Evolutionary conservation across 208 protist genomes (phyloP).

Genomic region (Endotrypanum monterogeii): DNA sequence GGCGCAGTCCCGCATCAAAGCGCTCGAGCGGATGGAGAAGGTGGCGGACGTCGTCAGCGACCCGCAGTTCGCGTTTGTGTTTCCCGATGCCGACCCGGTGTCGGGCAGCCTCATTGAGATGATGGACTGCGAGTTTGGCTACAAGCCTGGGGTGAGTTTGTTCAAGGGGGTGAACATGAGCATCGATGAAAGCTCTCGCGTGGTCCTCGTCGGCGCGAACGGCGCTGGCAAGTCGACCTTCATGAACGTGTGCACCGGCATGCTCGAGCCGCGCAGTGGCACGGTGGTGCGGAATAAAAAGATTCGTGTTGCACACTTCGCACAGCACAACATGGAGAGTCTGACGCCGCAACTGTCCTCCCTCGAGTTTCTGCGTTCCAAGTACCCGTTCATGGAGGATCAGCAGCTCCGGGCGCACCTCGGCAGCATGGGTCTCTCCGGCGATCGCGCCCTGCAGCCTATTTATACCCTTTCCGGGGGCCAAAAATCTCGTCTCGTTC

Average conservation of each 20-base stretch:
- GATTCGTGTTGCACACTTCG: conserved; percentile 89
- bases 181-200: conserved; percentile 84
- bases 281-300: conserved; percentile 87
- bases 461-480: conserved; percentile 95
- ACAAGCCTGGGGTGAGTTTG: conserved; percentile 79
- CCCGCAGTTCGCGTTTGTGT: conserved; percentile 90
- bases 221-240: conserved; percentile 96
- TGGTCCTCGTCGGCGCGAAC: conserved; percentile 93
- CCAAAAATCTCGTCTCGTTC: conserved; percentile 93
- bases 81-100: conserved; percentile 86
- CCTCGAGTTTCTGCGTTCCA: conserved; percentile 87
- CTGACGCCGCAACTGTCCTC: conserved; percentile 91
- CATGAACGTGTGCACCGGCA: conserved; percentile 91
- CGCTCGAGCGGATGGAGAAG: conserved; percentile 90
- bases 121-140: conserved; percentile 93
- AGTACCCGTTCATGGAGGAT: conserved; percentile 86
- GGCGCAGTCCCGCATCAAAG: conserved; percentile 96
- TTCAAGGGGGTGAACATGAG: conserved; percentile 94
- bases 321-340: conserved; percentile 94
- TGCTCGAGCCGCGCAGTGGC: conserved; percentile 81
- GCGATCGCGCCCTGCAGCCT: conserved; percentile 84
- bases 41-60: conserved; percentile 89
- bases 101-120: conserved; percentile 84
- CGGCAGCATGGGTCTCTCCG: conserved; percentile 91
- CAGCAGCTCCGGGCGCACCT: conserved; percentile 91